phyloP scores from a whole-genome alignment of 306 rosid species.

The Crataegus laevigata region DNA sequence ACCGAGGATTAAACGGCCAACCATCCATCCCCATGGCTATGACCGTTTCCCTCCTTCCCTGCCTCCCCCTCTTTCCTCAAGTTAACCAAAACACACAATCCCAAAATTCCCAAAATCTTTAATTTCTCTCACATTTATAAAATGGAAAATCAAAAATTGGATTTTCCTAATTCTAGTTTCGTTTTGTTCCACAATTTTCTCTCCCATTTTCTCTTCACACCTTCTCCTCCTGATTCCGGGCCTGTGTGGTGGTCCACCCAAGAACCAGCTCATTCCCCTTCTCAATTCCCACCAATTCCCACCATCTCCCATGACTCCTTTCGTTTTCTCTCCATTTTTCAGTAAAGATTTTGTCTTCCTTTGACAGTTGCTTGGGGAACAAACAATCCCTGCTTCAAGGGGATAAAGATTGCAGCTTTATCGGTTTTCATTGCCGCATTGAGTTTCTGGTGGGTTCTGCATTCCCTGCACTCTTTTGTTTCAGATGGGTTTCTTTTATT shows the following conservation, averaged over 20 bases:
- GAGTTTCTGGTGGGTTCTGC: slow-evolving; percentile 37
- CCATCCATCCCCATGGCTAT: slow-evolving; percentile 27
- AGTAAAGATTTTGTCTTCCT: slow-evolving; percentile 8
- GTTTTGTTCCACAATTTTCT: slow-evolving; percentile 52
- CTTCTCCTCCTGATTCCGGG: slow-evolving; percentile 30
- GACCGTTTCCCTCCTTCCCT: slow-evolving; percentile 38
- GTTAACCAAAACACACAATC: slow-evolving; percentile 4
- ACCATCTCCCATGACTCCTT: slow-evolving; percentile 18
- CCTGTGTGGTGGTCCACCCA: slow-evolving; percentile 36
- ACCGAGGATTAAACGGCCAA: slow-evolving; percentile 47
- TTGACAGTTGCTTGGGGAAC: not conserved
- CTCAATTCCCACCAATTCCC: slow-evolving; percentile 34
- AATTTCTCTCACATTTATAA: slow-evolving; percentile 19
- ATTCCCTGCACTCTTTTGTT: not conserved
- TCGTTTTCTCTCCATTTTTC: slow-evolving; percentile 13
- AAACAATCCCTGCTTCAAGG: slow-evolving; percentile 15
- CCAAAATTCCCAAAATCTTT: not conserved
- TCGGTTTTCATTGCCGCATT: slow-evolving; percentile 3
- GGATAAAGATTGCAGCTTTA: not conserved
- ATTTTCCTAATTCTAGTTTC: slow-evolving; percentile 41
- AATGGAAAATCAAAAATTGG: slow-evolving; percentile 8
- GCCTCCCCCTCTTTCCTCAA: not conserved
- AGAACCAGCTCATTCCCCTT: slow-evolving; percentile 28
- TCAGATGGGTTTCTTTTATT: not conserved
- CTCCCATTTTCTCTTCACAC: slow-evolving; percentile 26